A percentile compares a stretch with the other conserved stretches of the same genome.
phyloP scores from a whole-genome alignment of 2,329 filamentous ascomycete species.

The Rhynchosporium secalis region DNA sequence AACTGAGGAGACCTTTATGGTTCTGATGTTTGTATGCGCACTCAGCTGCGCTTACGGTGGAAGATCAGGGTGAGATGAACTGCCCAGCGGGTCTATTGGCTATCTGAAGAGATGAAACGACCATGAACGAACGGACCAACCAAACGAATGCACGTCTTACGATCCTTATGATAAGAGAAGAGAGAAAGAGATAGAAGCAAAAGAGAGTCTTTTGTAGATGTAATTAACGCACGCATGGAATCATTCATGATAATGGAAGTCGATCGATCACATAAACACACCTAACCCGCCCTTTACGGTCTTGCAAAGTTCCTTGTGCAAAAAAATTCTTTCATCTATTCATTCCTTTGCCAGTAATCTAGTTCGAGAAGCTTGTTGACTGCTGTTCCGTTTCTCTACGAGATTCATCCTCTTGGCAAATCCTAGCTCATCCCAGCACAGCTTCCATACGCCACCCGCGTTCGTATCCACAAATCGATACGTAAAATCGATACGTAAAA shows the following conservation, averaged over 20 bases:
- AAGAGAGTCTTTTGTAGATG: not conserved
- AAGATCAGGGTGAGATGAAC: not conserved
- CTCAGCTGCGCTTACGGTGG: not conserved
- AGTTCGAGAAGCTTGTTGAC: too few species aligned
- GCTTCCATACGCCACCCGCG: not conserved
- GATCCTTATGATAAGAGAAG: slow-evolving; percentile 2
- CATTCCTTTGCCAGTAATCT: too few species aligned
- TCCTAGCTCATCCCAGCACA: not conserved
- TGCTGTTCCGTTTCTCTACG: too few species aligned
- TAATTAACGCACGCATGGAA: slow-evolving; percentile 8
- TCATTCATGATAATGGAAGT: not conserved
- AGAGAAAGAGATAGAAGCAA: too few species aligned
- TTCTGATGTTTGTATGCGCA: not conserved
- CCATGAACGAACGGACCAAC: not conserved
- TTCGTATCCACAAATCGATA: not conserved
- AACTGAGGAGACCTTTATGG: not conserved
- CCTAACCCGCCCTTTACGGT: not conserved
- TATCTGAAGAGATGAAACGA: slow-evolving; percentile 3
- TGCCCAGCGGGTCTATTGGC: not conserved
- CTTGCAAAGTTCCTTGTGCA: too few species aligned
- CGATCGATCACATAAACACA: not conserved
- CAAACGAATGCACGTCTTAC: not conserved
- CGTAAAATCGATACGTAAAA: not conserved
- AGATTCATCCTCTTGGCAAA: too few species aligned
- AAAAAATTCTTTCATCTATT: too few species aligned